Evolutionary conservation across 2,329 filamentous ascomycete genomes (phyloP), one percentile per base, ranked within the genome.

Genomic region (Curvularia sp.): DNA sequence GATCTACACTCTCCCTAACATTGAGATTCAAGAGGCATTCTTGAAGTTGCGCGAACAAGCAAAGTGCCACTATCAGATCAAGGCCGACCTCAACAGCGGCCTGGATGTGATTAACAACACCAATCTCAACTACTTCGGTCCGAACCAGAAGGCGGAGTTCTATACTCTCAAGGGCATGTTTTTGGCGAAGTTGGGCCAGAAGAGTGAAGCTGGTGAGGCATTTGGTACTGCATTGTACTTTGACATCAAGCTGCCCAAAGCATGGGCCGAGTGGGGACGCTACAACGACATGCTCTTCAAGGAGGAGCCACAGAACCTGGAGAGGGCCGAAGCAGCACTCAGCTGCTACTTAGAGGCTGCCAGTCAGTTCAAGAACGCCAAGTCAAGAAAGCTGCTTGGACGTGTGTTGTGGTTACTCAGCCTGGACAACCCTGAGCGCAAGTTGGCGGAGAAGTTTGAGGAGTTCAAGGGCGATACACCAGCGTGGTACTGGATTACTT

Each of bases 131-230:
- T 99, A 99, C 81, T 99, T 99, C 77, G 96, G 93, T 61, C 86
- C 90, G 3, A 90, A 93, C 71, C 95, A 99, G 77, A 99, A 99
- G 79, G 95, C 95, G 8, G 95, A 99, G 76, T 99, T 99, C 79
- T 99, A 97, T 82, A 99, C 95, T 0, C 85, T 99, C 53, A 99
- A 99, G 84, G 95, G 95, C 61, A 99, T 99, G 95, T 99, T 99
- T 83, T 82, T 98, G 44, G 95, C 96, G 75, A 97, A 97, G 77
- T 85, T 99, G 9, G 89, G 89, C 56, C 91, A 97, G 69, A 93
- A 93, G 74, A 89, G 91, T 3, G 95, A 99, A 60, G 93, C 95
- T 5, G 93, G 97, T 67, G 89, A 92, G 58, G 94, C 96, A 0
- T 99, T 96, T 74, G 95, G 95, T 49, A 96, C 93, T 50, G 96